Evolutionary conservation across 805 yeast species (phyloP), one percentile per base, ranked within the genome.

Genomic region (Millerozyma miso): DNA sequence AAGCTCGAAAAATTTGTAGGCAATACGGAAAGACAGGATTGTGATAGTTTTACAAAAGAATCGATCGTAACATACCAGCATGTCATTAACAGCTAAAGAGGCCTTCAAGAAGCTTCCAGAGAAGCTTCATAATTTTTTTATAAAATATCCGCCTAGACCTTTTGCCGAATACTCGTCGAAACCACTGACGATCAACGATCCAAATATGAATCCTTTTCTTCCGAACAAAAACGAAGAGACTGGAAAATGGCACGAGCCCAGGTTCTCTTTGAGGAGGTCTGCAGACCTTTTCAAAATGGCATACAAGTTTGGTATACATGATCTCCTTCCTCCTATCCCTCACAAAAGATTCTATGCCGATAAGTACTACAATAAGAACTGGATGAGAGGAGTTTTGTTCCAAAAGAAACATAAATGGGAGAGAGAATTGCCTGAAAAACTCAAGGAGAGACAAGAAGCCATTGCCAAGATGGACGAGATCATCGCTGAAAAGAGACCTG

Each of bases 321-420:
- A 85, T 46, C 68, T 88, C 45, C 69, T 90, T 60, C 97, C 97
- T 19, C 72, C 77, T 20, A 58, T 79, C 37, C 76, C 78, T 37
- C 75, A 76, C 50, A 84, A 84, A 73, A 77, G 73, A 62, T 85
- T 89, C 79, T 87, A 76, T 66, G 80, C 80, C 56, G 93, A 87
- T 49, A 88, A 86, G 63, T 85, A 83, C 63, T 73, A 76, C 35
- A 71, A 76, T 47, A 83, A 85, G 69, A 75, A 75, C 56, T 76
- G 82, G 63, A 76, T 87, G 79, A 79, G 77, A 55, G 96, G 96
- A 63, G 86, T 86, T 19, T 60, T 79, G 56, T 69, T 67, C 57
- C 95, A 88, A 55, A 88, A 88, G 77, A 86, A 88, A 35, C 84
- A 81, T 52, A 83, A 82, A 65, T 79, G 88, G 76, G 95, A 89